These are phyloP conservation scores for Moniliophthora roreri DNA, from an alignment of 1,284 basidiomycete genomes.

Conservation along the genomic window DNA sequence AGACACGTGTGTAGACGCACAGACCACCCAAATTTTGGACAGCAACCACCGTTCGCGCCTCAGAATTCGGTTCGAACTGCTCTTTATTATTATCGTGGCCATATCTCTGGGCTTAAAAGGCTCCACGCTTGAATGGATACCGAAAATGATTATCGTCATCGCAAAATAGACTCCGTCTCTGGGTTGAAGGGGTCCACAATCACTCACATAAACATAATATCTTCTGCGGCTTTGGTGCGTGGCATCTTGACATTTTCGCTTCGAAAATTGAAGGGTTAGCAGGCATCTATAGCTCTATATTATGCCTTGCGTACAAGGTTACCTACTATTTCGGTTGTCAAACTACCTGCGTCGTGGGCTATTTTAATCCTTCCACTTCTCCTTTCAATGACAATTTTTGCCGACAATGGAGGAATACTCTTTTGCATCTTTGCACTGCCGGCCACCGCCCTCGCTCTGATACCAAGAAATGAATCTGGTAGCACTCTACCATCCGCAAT, in stretches of 20 bases:
- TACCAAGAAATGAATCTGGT: slow-evolving; percentile 43
- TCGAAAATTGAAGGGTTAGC: slow-evolving; percentile 16
- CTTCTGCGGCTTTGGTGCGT: slow-evolving; percentile 71
- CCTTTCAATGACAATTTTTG: slow-evolving; percentile 76
- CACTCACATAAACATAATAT: slow-evolving; percentile 73
- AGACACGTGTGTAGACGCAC: no score
- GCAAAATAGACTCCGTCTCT: slow-evolving; percentile 88
- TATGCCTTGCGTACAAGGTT: slow-evolving; percentile 54
- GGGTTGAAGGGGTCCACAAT: slow-evolving; percentile 79
- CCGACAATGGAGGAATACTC: slow-evolving; percentile 55
- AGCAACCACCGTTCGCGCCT: no score
- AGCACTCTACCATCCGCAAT: slow-evolving; percentile 49
- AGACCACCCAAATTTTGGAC: no score
- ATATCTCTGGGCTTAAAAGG: no score
- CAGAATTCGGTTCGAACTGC: no score
- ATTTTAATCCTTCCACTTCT: slow-evolving; percentile 77
- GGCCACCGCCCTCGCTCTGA: slow-evolving; percentile 36
- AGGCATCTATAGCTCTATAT: slow-evolving; percentile 76
- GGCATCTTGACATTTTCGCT: slow-evolving; percentile 5
- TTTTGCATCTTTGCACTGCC: slow-evolving; percentile 49
- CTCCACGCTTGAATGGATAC: neutral
- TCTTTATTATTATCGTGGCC: no score
- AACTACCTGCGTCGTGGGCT: slow-evolving; percentile 59
- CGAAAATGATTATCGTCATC: slow-evolving; percentile 63
- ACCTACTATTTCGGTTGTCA: slow-evolving; percentile 31